A percentile compares a stretch with the other conserved stretches of the same genome.
Conservation (phyloP, 495 filamentous ascomycete species). For the Penicillium subrubescens region DNA sequence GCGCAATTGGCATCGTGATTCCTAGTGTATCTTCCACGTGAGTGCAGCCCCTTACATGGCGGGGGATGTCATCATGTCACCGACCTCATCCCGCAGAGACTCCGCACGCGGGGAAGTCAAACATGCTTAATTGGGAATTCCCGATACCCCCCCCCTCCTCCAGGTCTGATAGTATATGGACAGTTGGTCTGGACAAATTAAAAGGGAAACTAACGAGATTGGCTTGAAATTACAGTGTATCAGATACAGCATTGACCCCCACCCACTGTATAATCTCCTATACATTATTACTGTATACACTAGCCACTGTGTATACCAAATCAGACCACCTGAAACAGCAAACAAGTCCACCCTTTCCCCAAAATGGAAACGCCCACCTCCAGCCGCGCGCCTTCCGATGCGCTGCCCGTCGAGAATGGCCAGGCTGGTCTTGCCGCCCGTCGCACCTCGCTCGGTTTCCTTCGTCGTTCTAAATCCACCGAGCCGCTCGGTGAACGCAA, state of each 20-base stretch:
- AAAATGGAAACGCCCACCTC: slow-evolving; percentile 28
- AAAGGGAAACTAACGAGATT: neutral
- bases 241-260: neutral
- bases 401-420: slow-evolving; percentile 30
- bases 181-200: neutral
- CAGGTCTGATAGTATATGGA: neutral
- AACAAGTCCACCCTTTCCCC: neutral
- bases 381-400: slow-evolving; percentile 25
- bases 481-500: slow-evolving; percentile 52
- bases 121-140: neutral
- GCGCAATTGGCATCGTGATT: neutral
- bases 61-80: neutral
- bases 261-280: neutral
- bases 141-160: no score
- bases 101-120: slow-evolving; percentile 3
- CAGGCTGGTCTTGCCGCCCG: slow-evolving; percentile 28
- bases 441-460: slow-evolving; percentile 59
- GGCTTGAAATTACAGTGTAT: slow-evolving; percentile 5
- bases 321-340: slow-evolving; percentile 1
- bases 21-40: neutral
- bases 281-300: neutral
- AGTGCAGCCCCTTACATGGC: slow-evolving; percentile 6
- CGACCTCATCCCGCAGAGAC: neutral
- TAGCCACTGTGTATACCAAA: neutral
- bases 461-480: slow-evolving; percentile 80